Evolutionary conservation across 208 protist genomes (phyloP), one percentile per base, ranked within the genome.

Genomic region (Kentomonas sorsogonicus): DNA sequence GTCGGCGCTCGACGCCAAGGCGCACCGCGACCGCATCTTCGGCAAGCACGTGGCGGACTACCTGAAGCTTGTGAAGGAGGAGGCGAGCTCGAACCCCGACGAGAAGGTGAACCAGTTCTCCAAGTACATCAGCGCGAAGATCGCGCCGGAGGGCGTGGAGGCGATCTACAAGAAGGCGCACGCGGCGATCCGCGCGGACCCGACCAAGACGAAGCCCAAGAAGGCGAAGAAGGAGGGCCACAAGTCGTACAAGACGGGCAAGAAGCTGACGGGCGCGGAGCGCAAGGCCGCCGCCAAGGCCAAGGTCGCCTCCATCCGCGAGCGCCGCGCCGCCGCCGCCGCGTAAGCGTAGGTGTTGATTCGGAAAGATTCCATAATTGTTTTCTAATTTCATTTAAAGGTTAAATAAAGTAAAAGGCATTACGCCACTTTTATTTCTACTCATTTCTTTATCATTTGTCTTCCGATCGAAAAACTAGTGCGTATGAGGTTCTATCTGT

Each of bases 11-110:
- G 83, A 98, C 70, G 69, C 95, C 39, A 94, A 97, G 67, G 81
- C 86, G 40, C 89, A 97, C 63, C 79, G 92, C 53, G 84, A 97
- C 44, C 79, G 95, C 73, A 99, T 99, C 82, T 97, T 98, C 57
- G 98, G 97, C 54, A 86, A 83, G 26, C 97, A 99, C 90, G 96
- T 99, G 31, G 88, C 95, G 38, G 89, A 98, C 20, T 99, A 99
- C 86, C 99, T 99, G 98, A 89, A 94, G 59, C 38, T 89, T 53
- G 91, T 99, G 48, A 67, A 97, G 64, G 93, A 96, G 66, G 94
- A 99, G 64, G 77, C 96, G 27, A 80, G 74, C 72, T 74, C 73
- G 44, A 85, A 80, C 67, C 78, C 89, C 7, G 73, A 83, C 41
- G 96, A 98, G 43, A 69, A 69, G 30, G 98, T 97, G 83, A 81